Base-by-base conservation (phyloP, 768 basidiomycete species). In the Calocybe gangraenosa region DNA sequence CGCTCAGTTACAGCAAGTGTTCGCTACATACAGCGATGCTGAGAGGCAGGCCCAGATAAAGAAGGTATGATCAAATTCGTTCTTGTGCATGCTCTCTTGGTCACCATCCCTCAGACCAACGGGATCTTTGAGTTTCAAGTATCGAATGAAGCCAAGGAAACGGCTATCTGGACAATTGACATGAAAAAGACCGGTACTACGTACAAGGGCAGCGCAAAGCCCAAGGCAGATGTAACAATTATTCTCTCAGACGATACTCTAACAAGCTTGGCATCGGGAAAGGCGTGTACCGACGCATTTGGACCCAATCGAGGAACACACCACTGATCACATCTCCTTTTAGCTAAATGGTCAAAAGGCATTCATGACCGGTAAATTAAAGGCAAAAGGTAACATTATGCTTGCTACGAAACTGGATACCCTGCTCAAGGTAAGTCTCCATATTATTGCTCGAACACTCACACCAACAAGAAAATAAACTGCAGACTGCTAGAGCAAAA, bases 281-380 rank as follows among this genome's bases (percentile, higher is more conserved):
- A 90, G 74, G 84, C 84, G 53, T 43, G 7, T 30, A 33, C 20
- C 20, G 25, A 28, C 25, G 25, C 25, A 28, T 6, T 21, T 15
- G 37, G 23, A 18, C 25, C 30, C 7, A 28, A 37, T 32, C 35
- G 2, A 31, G 30, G n/a, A 20, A 14, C 18, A 30, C 10, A 38
- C 14, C 23, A 3, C 13, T 40, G 32, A 25, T 37, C 34, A 35
- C 19, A 44, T 35, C 2, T 33, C 36, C 28, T n/a, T 37, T 39
- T 20, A 91, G 85, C 70, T 87, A 36, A 91, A 88, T 56, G 92
- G 90, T 15, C 93, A 96, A 67, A 93, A 92, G 61, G 92, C 92
- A 17, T 96, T 93, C 71, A 91, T 97, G 88, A 89, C 87, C 6
- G 93, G 93, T 21, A 88, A 89, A 60, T 78, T 96, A 40, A 95